Conservation (phyloP, 169 alveolate genomes). For the Cryptosporidium meleagridis region DNA sequence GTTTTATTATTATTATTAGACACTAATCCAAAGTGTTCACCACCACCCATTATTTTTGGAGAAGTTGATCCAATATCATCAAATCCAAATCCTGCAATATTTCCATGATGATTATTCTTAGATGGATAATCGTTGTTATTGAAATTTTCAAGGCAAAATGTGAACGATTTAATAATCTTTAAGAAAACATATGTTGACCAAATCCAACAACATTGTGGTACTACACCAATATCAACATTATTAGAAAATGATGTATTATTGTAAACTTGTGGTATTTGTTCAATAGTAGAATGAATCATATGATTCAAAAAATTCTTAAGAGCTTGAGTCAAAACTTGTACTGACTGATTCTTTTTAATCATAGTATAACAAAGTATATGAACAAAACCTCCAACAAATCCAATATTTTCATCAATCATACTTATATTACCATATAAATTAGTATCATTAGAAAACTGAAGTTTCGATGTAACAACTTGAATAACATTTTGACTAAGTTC, state of each 20-base stretch:
- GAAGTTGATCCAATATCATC: neutral
- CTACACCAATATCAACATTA: constrained; percentile 12
- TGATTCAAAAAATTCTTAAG: constrained; percentile 20
- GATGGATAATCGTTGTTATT: too few relatives aligned
- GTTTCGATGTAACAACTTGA: constrained; percentile 15
- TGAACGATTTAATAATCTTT: constrained; percentile 40
- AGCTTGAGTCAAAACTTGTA: constrained; percentile 8
- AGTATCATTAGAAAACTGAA: neutral
- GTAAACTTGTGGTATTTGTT: constrained; percentile 16
- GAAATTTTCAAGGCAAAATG: constrained; percentile 29
- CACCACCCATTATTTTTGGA: neutral
- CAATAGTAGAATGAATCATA: constrained; percentile 17
- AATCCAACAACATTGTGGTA: constrained; percentile 58
- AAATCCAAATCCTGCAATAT: neutral
- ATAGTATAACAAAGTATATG: constrained; percentile 55
- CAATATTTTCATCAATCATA: constrained; percentile 69
- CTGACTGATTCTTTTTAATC: constrained; percentile 13
- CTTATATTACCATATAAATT: constrained; percentile 39
- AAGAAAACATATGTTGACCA: constrained; percentile 56
- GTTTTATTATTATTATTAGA: neutral
- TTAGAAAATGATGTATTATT: neutral
- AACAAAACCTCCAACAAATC: constrained; percentile 56
- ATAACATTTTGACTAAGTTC: constrained; percentile 49
- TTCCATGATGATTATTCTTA: neutral
- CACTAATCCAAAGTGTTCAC: neutral